These are phyloP conservation scores for Bipolaris cookei DNA, from an alignment of 2,329 filamentous ascomycete genomes.

Conservation along the genomic window DNA sequence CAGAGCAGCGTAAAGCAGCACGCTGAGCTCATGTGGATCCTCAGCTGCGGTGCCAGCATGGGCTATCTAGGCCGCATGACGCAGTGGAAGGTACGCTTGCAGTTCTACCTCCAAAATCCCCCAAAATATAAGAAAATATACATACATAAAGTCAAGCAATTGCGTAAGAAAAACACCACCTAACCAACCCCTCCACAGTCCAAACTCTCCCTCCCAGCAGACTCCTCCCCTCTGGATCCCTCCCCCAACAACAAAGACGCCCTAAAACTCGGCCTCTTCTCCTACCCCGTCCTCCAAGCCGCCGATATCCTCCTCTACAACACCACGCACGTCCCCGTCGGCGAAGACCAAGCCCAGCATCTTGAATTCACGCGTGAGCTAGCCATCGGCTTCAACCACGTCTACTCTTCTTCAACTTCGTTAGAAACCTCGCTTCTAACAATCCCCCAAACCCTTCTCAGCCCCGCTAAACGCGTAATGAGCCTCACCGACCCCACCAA, in stretches of 20 bases:
- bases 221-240: slow-evolving; percentile 63
- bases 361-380: slow-evolving; percentile 90
- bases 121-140: too few relatives aligned
- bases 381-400: slow-evolving; percentile 84
- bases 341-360: slow-evolving; percentile 94
- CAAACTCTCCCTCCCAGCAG: slow-evolving; percentile 71
- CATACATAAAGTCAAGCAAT: background rate
- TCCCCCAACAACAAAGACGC: slow-evolving; percentile 57
- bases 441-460: slow-evolving; percentile 39
- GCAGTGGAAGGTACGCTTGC: slow-evolving; percentile 84
- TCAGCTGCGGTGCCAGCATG: slow-evolving; percentile 88
- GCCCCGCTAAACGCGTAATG: slow-evolving; percentile 84
- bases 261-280: slow-evolving; percentile 88
- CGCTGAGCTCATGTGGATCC: slow-evolving; percentile 93
- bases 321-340: slow-evolving; percentile 93
- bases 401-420: slow-evolving; percentile 62
- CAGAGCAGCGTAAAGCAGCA: slow-evolving; percentile 81
- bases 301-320: slow-evolving; percentile 87
- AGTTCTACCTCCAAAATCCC: too few relatives aligned
- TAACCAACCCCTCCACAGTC: slow-evolving; percentile 49
- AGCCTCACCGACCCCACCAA: slow-evolving; percentile 76
- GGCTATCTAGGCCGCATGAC: slow-evolving; percentile 98
- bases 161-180: background rate
- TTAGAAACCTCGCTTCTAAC: slow-evolving; percentile 15
- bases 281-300: slow-evolving; percentile 93